Percentiles rank a stretch among this genome's conserved stretches.
Evolutionary conservation across 768 basidiomycete species (phyloP).

Genomic region (Rhodotorula paludigena): DNA sequence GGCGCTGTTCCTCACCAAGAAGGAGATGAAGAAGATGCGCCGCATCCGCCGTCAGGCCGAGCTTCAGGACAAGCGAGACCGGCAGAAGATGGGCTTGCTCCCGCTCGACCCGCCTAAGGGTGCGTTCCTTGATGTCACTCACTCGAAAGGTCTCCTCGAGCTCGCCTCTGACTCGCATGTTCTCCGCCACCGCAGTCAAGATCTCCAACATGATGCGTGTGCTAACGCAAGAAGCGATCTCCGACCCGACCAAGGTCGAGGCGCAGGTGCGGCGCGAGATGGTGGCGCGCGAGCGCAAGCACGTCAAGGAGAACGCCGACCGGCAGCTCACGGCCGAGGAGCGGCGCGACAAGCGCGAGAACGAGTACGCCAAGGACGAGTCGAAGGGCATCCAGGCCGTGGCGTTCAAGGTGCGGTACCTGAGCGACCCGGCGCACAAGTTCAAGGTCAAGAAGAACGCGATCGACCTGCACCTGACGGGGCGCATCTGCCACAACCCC

Average conservation of each 20-base stretch:
- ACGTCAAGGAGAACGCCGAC: slow-evolving; percentile 89
- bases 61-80: slow-evolving; percentile 86
- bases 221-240: slow-evolving; percentile 88
- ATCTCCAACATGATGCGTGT: slow-evolving; percentile 96
- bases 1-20: slow-evolving; percentile 86
- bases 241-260: slow-evolving; percentile 96
- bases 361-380: slow-evolving; percentile 80
- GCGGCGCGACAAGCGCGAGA: slow-evolving; percentile 75
- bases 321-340: slow-evolving; percentile 90
- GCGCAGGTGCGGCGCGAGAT: slow-evolving; percentile 91
- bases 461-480: slow-evolving; percentile 79
- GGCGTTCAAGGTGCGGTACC: slow-evolving; percentile 86
- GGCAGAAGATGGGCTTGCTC: slow-evolving; percentile 89
- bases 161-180: neutral
- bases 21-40: slow-evolving; percentile 89
- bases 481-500: slow-evolving; percentile 85
- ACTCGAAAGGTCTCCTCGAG: neutral
- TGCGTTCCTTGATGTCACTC: slow-evolving; percentile 43
- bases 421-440: slow-evolving; percentile 85
- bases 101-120: slow-evolving; percentile 95
- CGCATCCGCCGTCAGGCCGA: slow-evolving; percentile 81
- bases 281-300: slow-evolving; percentile 75
- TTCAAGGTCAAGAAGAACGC: slow-evolving; percentile 98
- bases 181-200: slow-evolving; percentile 59
- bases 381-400: slow-evolving; percentile 75